Percentiles rank a stretch among this genome's conserved stretches.
phyloP scores from a whole-genome alignment of 1,284 basidiomycete genomes.

The Leccinum cinnamomeum region DNA sequence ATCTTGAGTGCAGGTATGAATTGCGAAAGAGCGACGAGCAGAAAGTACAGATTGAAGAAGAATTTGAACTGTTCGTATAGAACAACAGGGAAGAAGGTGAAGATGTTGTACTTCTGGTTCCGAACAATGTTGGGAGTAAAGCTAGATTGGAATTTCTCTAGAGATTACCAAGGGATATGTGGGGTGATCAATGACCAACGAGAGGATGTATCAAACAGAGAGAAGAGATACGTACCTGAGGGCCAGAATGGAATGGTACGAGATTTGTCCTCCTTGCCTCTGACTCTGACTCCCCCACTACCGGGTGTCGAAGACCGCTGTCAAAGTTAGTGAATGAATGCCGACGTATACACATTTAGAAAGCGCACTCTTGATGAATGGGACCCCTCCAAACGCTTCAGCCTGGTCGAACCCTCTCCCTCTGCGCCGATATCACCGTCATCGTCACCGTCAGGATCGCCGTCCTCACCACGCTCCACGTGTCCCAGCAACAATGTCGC shows the following conservation, averaged over 20 bases:
- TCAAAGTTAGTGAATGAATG: constrained; percentile 1
- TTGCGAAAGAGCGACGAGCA: constrained; percentile 94
- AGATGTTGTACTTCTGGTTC: constrained; percentile 97
- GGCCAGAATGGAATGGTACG: constrained; percentile 78
- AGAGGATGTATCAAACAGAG: background rate
- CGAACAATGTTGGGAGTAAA: constrained; percentile 88
- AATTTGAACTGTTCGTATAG: constrained; percentile 99
- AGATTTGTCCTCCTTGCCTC: constrained; percentile 60
- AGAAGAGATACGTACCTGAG: constrained; percentile 47
- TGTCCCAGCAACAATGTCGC: constrained; percentile 49
- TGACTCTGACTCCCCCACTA: constrained; percentile 31
- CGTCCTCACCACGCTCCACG: constrained; percentile 25
- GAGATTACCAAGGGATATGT: background rate
- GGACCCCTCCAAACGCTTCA: constrained; percentile 29
- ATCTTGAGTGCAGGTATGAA: constrained; percentile 97
- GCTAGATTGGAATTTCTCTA: constrained; percentile 67
- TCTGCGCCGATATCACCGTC: constrained; percentile 26
- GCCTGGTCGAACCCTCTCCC: constrained; percentile 27
- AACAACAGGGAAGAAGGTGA: constrained; percentile 94
- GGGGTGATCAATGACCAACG: constrained; percentile 1
- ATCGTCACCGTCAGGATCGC: constrained; percentile 29
- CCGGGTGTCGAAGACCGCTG: constrained; percentile 37
- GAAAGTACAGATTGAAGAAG: constrained; percentile 99
- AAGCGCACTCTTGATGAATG: constrained; percentile 25
- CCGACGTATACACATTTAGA: background rate